A percentile compares a stretch with the other conserved stretches of the same genome.
phyloP scores from a whole-genome alignment of 805 yeast genomes.

The Spencermartinsiella europaea region DNA sequence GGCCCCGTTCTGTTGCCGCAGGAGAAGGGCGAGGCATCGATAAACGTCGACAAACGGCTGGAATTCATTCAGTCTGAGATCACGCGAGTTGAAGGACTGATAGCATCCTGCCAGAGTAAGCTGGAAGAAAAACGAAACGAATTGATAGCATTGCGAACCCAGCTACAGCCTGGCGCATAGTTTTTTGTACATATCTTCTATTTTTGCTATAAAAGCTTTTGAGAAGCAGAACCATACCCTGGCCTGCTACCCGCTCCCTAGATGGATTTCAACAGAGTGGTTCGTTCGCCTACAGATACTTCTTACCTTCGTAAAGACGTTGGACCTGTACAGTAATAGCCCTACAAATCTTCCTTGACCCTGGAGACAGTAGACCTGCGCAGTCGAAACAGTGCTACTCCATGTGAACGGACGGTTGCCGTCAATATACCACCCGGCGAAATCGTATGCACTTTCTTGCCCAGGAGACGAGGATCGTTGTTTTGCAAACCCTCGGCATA shows the following conservation, averaged over 20 bases:
- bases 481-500: constrained; percentile 15
- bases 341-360: constrained; percentile 11
- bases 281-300: no score
- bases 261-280: no score
- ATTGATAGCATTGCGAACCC: constrained; percentile 9
- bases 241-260: no score
- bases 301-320: no score
- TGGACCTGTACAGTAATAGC: neutral
- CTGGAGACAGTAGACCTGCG: neutral
- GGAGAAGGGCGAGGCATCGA: constrained; percentile 72
- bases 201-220: no score
- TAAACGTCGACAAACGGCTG: constrained; percentile 81
- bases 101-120: constrained; percentile 49
- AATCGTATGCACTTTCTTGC: constrained; percentile 14
- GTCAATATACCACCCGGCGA: constrained; percentile 8
- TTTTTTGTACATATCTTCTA: neutral
- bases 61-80: constrained; percentile 84
- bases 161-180: neutral
- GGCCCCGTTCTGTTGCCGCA: constrained; percentile 93
- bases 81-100: constrained; percentile 65
- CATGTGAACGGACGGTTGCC: constrained; percentile 15
- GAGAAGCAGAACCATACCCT: no score
- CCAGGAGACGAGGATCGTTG: constrained; percentile 13
- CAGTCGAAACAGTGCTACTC: constrained; percentile 14
- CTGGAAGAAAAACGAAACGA: constrained; percentile 58